A percentile compares a stretch with the other conserved stretches of the same genome.
These are phyloP conservation scores for Globisporangium recalcitrans DNA, from an alignment of 352 stramenopile species.

Conservation along the genomic window DNA sequence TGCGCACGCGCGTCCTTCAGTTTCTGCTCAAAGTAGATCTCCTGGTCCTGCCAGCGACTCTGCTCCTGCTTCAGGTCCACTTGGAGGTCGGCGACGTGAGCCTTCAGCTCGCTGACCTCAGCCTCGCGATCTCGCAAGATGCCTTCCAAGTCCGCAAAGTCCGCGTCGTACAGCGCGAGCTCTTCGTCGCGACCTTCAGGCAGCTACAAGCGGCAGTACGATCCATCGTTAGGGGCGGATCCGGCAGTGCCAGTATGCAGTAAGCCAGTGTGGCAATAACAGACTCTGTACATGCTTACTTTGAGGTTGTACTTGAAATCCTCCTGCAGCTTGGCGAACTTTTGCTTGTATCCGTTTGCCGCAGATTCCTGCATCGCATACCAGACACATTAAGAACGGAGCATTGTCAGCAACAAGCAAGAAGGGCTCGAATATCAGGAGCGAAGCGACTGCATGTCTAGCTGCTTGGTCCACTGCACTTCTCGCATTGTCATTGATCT, in stretches of 20 bases:
- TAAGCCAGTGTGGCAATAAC: not conserved
- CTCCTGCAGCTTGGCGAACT: conserved; percentile 85
- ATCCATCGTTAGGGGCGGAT: not conserved
- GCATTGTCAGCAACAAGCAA: not conserved
- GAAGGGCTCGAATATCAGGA: no score
- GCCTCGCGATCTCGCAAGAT: conserved; percentile 67
- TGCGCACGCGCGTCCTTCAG: conserved; percentile 68
- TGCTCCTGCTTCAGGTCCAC: conserved; percentile 45
- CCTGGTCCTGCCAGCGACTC: conserved; percentile 36
- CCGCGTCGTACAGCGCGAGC: conserved; percentile 82
- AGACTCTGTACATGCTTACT: conserved; percentile 7
- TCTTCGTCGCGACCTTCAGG: conserved; percentile 89
- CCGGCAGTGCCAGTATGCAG: not conserved
- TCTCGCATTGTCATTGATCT: not conserved
- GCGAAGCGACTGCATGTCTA: not conserved
- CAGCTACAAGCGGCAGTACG: conserved; percentile 24
- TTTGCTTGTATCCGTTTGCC: conserved; percentile 49
- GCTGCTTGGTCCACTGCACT: not conserved
- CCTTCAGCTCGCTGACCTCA: conserved; percentile 63
- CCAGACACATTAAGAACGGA: not conserved
- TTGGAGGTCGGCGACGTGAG: conserved; percentile 47
- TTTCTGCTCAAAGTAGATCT: conserved; percentile 60
- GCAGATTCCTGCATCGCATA: conserved; percentile 29
- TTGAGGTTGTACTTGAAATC: conserved; percentile 94
- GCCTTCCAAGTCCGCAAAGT: conserved; percentile 74